Evolutionary conservation across 148 eudicot species (phyloP).

Genomic region (Heliosperma pusillum): DNA sequence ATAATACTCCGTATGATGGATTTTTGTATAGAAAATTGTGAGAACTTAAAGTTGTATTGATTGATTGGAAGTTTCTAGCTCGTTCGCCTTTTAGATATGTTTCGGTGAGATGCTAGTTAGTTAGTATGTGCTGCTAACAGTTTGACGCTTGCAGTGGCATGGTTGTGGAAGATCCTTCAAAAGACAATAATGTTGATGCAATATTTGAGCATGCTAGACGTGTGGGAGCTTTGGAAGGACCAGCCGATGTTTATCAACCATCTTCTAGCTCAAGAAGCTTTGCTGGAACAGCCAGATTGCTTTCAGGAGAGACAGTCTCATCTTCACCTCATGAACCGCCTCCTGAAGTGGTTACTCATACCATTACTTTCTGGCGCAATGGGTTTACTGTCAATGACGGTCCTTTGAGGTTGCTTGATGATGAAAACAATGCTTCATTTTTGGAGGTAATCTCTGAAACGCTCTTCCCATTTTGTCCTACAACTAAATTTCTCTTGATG

Average conservation of each 20-base stretch:
- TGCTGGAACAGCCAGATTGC: slow-evolving; percentile 66
- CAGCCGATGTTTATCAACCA: slow-evolving; percentile 39
- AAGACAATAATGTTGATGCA: slow-evolving; percentile 44
- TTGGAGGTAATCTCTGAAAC: slow-evolving; percentile 46
- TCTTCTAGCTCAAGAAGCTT: slow-evolving; percentile 69
- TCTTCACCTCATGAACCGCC: slow-evolving; percentile 44
- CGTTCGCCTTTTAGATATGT: neutral
- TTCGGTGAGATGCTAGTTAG: neutral
- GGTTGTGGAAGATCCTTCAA: slow-evolving; percentile 68
- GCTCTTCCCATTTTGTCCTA: neutral
- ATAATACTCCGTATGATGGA: too few relatives aligned
- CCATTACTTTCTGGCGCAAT: slow-evolving; percentile 64
- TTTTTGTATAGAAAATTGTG: neutral
- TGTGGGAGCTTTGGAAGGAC: slow-evolving; percentile 43
- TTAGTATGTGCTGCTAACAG: slow-evolving; percentile 4
- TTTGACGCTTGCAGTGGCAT: slow-evolving; percentile 52
- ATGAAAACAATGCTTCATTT: slow-evolving; percentile 65
- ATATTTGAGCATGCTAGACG: slow-evolving; percentile 64
- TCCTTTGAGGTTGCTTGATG: slow-evolving; percentile 68
- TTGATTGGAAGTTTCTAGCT: neutral
- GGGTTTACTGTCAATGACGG: slow-evolving; percentile 75
- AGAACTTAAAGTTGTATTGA: neutral
- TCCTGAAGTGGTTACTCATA: slow-evolving; percentile 45
- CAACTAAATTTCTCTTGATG: neutral
- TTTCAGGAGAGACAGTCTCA: slow-evolving; percentile 58